Base-by-base conservation (phyloP, 163 green algal species). In the Trebouxiophyceae sp. region DNA sequence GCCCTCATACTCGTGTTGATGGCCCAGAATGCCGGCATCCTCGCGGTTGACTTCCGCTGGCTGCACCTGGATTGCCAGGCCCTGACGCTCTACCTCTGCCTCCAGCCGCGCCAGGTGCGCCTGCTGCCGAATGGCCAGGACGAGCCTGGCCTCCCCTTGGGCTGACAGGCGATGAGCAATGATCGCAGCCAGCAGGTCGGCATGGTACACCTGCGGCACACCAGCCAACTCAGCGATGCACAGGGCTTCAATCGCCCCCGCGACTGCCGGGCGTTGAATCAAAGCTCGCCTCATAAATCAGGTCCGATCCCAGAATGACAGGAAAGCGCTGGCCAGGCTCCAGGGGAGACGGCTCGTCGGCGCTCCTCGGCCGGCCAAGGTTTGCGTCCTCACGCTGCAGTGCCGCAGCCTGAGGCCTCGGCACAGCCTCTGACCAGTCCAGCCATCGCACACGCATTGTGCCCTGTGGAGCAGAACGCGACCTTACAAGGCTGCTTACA, bases 131-230 rank as follows among this genome's bases (percentile, higher is more conserved):
- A n/a, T n/a, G n/a, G n/a, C n/a, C n/a, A n/a, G n/a, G n/a, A n/a
- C n/a, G n/a, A n/a, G n/a, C n/a, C n/a, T n/a, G n/a, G n/a, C n/a
- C n/a, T n/a, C n/a, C n/a, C n/a, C n/a, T n/a, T n/a, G n/a, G n/a
- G n/a, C n/a, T n/a, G n/a, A n/a, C n/a, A n/a, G n/a, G n/a, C n/a
- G n/a, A n/a, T n/a, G n/a, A 50, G 39, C 39, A 50, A 50, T 50
- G 12, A 50, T 16, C 19, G 39, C 39, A n/a, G 39, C 39, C 39
- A 50, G 12, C 39, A 50, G 39, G 39, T 50, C 39, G 19, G 12
- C 39, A 50, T 50, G 39, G 39, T 50, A 50, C 39, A 50, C 39
- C 39, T 50, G 39, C 39, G 39, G 39, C 39, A 50, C 39, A 50
- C 12, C 39, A 12, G 39, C 39, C 39, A 50, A 50, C 12, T n/a